These are phyloP conservation scores for Verticillium nubilum DNA, from an alignment of 2,329 filamentous ascomycete species.

Conservation along the genomic window DNA sequence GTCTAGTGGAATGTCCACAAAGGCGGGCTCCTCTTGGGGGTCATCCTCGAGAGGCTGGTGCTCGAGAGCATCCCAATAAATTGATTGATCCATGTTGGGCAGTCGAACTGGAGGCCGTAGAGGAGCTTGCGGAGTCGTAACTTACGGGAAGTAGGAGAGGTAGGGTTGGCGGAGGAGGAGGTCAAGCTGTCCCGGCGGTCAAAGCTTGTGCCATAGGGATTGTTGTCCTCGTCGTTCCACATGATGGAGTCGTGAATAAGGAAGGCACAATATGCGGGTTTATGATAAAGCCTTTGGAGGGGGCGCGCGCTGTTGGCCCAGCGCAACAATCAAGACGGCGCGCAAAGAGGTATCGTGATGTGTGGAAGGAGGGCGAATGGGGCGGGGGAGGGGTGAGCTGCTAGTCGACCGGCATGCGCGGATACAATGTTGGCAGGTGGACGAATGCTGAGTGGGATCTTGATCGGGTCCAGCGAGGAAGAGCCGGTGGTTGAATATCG, in stretches of 20 bases:
- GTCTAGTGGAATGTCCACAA: background rate
- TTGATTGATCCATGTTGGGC: background rate
- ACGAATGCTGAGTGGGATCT: background rate
- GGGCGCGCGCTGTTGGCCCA: background rate
- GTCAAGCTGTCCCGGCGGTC: slow-evolving; percentile 77
- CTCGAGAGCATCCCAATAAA: background rate
- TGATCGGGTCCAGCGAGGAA: background rate
- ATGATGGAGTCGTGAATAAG: slow-evolving; percentile 42
- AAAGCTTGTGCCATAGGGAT: slow-evolving; percentile 89
- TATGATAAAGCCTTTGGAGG: background rate
- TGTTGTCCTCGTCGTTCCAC: slow-evolving; percentile 99
- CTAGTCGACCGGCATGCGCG: background rate
- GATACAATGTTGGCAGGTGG: background rate
- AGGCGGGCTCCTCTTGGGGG: background rate
- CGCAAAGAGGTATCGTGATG: background rate
- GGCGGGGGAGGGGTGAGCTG: background rate
- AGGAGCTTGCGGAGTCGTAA: slow-evolving; percentile 24
- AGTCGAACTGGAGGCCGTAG: background rate
- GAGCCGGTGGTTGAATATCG: no score
- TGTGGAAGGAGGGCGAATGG: background rate
- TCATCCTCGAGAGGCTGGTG: background rate
- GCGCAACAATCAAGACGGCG: background rate
- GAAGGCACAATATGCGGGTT: background rate
- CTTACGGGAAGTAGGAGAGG: slow-evolving; percentile 52
- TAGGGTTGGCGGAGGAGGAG: slow-evolving; percentile 60